Base-by-base conservation (phyloP, 306 rosid species). In the Cucumis hystrix region DNA sequence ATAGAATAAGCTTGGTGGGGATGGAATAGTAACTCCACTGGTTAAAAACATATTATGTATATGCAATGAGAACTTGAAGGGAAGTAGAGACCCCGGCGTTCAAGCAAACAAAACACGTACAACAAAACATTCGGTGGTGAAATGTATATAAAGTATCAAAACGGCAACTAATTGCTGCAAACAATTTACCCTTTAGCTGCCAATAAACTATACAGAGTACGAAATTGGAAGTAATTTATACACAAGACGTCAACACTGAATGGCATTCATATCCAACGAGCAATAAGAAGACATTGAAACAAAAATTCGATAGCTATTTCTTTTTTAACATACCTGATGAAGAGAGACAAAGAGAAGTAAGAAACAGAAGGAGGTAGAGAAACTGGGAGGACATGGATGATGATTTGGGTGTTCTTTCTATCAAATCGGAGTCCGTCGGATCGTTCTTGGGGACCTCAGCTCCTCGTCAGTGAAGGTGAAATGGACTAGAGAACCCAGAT, bases 331-430 rank as follows among this genome's bases (percentile, higher is more conserved):
- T 74, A 91, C 96, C 98, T 10, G 91, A 85, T 77, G 86, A 77
- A 71, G 88, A 82, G 17, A 62, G 76, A 73, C 75, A 85, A 64
- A 86, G 86, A 77, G 82, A 79, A 81, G 58, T 62, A 74, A 87
- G 54, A 18, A 86, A 28, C 49, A 89, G 33, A 35, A 78, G 55
- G 61, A 88, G 70, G 28, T 40, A 83, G 70, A 84, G 55, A 60
- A 79, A 47, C 41, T 62, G 76, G 76, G 62, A 57, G 69, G 91
- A 89, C 96, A 91, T 91, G 82, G 91, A 39, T 35, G 65, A 21
- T 18, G 63, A 35, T 25, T 71, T 69, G 35, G 20, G 20, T 43
- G 20, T 20, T 13, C 35, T 41, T 7, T 68, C 11, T 11, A 2
- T 20, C 35, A 3, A 41, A n/a, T 67, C 55, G 30, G 18, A 11